Evolutionary conservation across 2,329 filamentous ascomycete species (phyloP).

Genomic region (Dissoconium aciculare): DNA sequence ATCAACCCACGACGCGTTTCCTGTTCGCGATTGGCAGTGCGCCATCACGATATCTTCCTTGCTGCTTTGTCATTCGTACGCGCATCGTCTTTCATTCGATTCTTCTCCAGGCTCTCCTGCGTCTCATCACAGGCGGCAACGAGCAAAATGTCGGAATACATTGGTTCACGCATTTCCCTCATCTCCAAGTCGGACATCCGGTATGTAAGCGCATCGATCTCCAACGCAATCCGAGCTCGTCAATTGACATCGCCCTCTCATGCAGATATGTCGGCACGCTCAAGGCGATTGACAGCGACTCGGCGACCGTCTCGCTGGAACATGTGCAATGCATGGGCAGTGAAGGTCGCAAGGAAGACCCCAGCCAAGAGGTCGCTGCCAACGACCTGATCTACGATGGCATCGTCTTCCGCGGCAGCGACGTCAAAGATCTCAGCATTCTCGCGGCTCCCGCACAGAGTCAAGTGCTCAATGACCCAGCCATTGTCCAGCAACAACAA

Average conservation of each 20-base stretch:
- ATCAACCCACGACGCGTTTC: too few relatives aligned
- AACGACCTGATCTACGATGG: slow-evolving; percentile 92
- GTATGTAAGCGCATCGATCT: slow-evolving; percentile 33
- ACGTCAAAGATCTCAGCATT: slow-evolving; percentile 95
- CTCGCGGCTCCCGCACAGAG: slow-evolving; percentile 61
- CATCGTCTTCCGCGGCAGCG: slow-evolving; percentile 94
- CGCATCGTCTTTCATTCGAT: slow-evolving; percentile 1
- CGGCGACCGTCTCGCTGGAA: slow-evolving; percentile 90
- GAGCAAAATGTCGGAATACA: slow-evolving; percentile 43
- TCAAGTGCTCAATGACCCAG: slow-evolving; percentile 80
- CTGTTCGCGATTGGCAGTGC: too few relatives aligned
- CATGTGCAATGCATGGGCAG: slow-evolving; percentile 92
- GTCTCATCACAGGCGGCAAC: too few relatives aligned
- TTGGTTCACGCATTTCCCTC: slow-evolving; percentile 80
- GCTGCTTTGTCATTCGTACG: too few relatives aligned
- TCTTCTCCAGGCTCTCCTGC: too few relatives aligned
- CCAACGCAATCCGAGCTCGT: slow-evolving; percentile 3
- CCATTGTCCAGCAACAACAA: slow-evolving; percentile 52
- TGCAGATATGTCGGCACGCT: slow-evolving; percentile 83
- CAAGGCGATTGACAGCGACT: slow-evolving; percentile 95
- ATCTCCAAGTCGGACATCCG: slow-evolving; percentile 96
- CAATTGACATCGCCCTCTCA: too few relatives aligned
- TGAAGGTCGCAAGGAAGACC: slow-evolving; percentile 68
- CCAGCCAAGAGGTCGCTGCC: slow-evolving; percentile 66
- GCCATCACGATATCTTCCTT: too few relatives aligned